These are phyloP conservation scores for Allantophomopsis cytisporea DNA, from an alignment of 2,329 filamentous ascomycete genomes.

Conservation along the genomic window DNA sequence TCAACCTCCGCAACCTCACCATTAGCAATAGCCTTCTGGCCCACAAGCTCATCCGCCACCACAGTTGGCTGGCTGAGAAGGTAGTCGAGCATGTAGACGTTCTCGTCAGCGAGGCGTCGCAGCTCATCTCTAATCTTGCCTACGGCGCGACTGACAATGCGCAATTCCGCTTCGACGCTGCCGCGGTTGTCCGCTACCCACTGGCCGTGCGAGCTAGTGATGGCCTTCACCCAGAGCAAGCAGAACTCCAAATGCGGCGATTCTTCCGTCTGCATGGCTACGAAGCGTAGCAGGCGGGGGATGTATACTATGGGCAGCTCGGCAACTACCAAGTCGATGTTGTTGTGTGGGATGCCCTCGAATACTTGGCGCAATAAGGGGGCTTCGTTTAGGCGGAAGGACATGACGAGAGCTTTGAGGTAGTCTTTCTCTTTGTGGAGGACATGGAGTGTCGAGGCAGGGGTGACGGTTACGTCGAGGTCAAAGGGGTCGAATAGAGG, in stretches of 20 bases:
- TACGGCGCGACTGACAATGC: conserved; percentile 70
- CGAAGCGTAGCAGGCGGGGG: conserved; percentile 69
- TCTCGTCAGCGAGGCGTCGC: conserved; percentile 72
- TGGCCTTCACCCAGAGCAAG: conserved; percentile 77
- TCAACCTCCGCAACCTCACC: conserved; percentile 19
- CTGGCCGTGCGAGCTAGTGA: conserved; percentile 70
- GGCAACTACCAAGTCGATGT: conserved; percentile 66
- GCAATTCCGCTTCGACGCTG: conserved; percentile 71
- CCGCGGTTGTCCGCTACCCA: conserved; percentile 72
- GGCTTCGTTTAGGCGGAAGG: conserved; percentile 85
- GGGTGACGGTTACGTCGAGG: conserved; percentile 86
- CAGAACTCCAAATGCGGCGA: conserved; percentile 93
- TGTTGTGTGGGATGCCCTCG: conserved; percentile 61
- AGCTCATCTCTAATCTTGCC: conserved; percentile 72
- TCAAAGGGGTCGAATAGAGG: conserved; percentile 93
- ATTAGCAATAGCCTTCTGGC: conserved; percentile 20
- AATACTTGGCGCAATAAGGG: conserved; percentile 76
- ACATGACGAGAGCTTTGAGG: conserved; percentile 89
- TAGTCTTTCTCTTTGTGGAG: conserved; percentile 61
- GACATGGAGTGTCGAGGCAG: conserved; percentile 63
- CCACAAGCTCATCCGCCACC: conserved; percentile 12
- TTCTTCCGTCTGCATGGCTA: conserved; percentile 77
- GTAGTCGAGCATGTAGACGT: conserved; percentile 81
- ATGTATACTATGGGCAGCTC: conserved; percentile 79
- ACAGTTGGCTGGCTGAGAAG: conserved; percentile 41